Base-by-base conservation (phyloP, 2,329 filamentous ascomycete species). In the Daldinia sp. region DNA sequence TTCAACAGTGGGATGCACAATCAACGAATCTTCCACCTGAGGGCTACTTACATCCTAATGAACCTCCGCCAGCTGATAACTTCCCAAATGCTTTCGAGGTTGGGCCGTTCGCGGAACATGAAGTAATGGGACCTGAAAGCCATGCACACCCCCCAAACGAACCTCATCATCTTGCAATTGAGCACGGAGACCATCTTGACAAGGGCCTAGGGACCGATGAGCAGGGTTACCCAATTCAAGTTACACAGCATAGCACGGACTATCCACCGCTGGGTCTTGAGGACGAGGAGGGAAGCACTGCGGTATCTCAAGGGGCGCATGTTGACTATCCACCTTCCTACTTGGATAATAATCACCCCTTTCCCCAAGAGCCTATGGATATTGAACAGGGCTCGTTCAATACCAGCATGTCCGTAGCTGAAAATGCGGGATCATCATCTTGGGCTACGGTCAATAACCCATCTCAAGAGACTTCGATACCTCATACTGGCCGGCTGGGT, bases 381-480 rank as follows among this genome's bases (percentile, higher is more conserved):
- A 39, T 60, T 54, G 53, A 61, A 54, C 61, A 60, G 51, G 60
- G 39, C 10, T 41, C 53, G 2, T 65, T 71, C 6, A 46, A 20
- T n/a, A 26, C 61, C 7, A 60, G 59, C 23, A 33, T 65, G 13
- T 53, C 64, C 1, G 54, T 35, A 9, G 18, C 58, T 18, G 46
- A 37, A 23, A 58, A 68, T 41, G 37, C 64, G 20, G 68, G 55
- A 13, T 12, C 70, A 23, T 70, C 64, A 28, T 68, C 74, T 13
- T 78, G 76, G 76, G 63, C 74, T 33, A 65, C 76, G 10, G 54
- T 77, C 15, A 78, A 78, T 53, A 71, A 72, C 30, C 42, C 10
- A 13, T 59, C 68, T 28, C 67, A 56, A 39, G 60, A 67, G 4
- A 51, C 68, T 12, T 51, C 70, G 23, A 56, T 65, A 15, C 61